Evolutionary conservation across 257 asterid species (phyloP).

Genomic region (Nicotiana attenuata): DNA sequence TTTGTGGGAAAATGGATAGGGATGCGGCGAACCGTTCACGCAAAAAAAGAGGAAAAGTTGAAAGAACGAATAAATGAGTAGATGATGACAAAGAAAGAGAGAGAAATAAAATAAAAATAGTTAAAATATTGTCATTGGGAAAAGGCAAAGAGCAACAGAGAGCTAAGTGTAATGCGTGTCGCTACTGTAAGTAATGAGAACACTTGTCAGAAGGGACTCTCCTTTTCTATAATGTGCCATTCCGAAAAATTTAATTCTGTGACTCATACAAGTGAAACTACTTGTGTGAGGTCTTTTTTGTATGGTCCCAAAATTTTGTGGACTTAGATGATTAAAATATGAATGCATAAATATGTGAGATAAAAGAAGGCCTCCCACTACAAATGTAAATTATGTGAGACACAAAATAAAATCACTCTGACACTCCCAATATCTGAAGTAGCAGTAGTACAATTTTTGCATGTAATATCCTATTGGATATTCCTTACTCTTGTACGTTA

Average conservation of each 20-base stretch:
- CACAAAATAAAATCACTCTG: too few species aligned
- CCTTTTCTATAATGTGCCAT: too few species aligned
- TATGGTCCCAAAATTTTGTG: too few species aligned
- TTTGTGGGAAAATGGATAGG: neutral
- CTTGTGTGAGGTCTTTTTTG: too few species aligned
- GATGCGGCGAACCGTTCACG: conserved; percentile 7
- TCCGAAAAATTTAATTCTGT: too few species aligned
- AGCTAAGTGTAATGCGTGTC: neutral
- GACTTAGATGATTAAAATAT: too few species aligned
- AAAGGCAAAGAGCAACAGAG: neutral
- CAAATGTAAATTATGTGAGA: too few species aligned
- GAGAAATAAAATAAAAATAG: neutral
- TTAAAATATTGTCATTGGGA: neutral
- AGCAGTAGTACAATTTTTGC: neutral
- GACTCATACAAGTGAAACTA: too few species aligned
- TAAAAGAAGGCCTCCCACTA: too few species aligned
- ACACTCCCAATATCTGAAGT: neutral
- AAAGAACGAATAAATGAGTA: conserved; percentile 1
- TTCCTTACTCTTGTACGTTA: neutral
- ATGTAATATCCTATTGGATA: neutral
- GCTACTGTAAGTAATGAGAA: conserved; percentile 9
- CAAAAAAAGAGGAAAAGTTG: neutral
- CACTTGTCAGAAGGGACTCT: neutral
- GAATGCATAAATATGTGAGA: too few species aligned
- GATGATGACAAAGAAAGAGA: conserved; percentile 11